These are phyloP conservation scores for Trichoderma citrinoviride DNA, from an alignment of 2,329 filamentous ascomycete species.

Conservation along the genomic window DNA sequence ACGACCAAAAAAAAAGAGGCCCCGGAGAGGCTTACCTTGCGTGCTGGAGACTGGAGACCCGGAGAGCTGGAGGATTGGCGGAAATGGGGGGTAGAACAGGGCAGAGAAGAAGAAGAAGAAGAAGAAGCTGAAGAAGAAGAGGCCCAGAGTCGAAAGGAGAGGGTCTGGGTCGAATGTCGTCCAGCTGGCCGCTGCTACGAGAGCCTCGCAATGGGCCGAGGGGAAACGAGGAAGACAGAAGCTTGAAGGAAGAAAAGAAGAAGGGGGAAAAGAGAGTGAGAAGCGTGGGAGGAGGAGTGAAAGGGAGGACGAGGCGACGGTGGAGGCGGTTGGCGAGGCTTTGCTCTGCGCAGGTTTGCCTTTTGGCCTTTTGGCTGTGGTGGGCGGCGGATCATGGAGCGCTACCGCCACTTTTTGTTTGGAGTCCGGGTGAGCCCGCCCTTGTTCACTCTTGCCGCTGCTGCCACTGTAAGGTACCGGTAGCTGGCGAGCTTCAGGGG, in stretches of 20 bases:
- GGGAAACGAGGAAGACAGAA: slow-evolving; percentile 33
- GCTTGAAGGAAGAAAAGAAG: slow-evolving; percentile 28
- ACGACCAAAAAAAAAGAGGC: slow-evolving; percentile 17
- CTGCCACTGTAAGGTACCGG: background rate
- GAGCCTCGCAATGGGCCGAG: slow-evolving; percentile 42
- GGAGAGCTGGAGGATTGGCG: background rate
- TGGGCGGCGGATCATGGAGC: background rate
- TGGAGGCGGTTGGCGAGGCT: slow-evolving; percentile 36
- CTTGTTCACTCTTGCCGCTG: background rate
- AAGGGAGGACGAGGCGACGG: slow-evolving; percentile 30
- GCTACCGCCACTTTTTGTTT: background rate
- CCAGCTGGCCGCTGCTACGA: slow-evolving; percentile 40
- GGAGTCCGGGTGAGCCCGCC: background rate
- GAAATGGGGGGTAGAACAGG: slow-evolving; percentile 10
- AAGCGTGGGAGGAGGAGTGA: slow-evolving; percentile 22
- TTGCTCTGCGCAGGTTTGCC: slow-evolving; percentile 32
- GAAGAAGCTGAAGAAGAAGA: no score
- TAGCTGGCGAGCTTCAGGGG: background rate
- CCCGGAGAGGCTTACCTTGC: slow-evolving; percentile 32
- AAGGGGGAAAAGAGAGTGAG: slow-evolving; percentile 30
- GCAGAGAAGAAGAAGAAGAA: slow-evolving; percentile 19
- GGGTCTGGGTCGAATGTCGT: slow-evolving; percentile 31
- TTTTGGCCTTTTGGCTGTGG: background rate
- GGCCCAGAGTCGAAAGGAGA: slow-evolving; percentile 22
- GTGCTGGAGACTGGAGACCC: background rate